Conservation (phyloP, 2,329 filamentous ascomycete genomes). For the Apiospora pterosperma region DNA sequence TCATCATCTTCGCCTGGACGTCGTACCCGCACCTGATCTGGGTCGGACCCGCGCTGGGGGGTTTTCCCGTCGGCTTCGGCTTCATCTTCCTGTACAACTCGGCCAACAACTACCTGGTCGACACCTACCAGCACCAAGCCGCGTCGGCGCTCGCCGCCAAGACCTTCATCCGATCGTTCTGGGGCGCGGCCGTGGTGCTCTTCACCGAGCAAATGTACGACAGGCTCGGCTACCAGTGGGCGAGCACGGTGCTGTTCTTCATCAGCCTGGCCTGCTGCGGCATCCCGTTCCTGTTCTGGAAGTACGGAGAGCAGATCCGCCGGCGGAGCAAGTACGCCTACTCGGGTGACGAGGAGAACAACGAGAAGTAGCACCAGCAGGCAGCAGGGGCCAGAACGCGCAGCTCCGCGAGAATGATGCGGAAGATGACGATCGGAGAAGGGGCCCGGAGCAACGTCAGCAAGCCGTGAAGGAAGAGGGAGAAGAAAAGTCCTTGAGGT, state of each 20-base stretch:
- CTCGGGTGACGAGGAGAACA: constrained; percentile 48
- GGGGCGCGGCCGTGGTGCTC: constrained; percentile 73
- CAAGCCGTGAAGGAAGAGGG: constrained; percentile 34
- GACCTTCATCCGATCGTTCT: constrained; percentile 75
- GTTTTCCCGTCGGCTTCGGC: constrained; percentile 71
- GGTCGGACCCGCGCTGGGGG: constrained; percentile 69
- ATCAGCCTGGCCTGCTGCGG: constrained; percentile 73
- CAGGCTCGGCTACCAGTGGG: constrained; percentile 72
- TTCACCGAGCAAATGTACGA: constrained; percentile 82
- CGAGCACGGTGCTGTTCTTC: constrained; percentile 68
- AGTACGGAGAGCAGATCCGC: constrained; percentile 69
- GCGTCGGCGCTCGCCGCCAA: constrained; percentile 79
- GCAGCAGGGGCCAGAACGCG: constrained; percentile 11
- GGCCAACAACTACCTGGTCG: constrained; percentile 70
- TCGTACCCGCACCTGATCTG: constrained; percentile 65
- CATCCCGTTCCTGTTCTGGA: constrained; percentile 82
- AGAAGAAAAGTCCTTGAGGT: neutral
- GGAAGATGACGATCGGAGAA: constrained; percentile 35
- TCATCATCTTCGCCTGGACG: constrained; percentile 58
- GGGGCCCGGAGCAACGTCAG: constrained; percentile 44
- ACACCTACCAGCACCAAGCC: constrained; percentile 66
- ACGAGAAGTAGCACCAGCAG: constrained; percentile 15
- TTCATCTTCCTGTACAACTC: constrained; percentile 84
- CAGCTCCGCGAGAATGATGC: constrained; percentile 29
- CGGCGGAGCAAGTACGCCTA: constrained; percentile 71